Base-by-base conservation (phyloP, 1,139 yeast genomes). In the Taiozyma onychis region DNA sequence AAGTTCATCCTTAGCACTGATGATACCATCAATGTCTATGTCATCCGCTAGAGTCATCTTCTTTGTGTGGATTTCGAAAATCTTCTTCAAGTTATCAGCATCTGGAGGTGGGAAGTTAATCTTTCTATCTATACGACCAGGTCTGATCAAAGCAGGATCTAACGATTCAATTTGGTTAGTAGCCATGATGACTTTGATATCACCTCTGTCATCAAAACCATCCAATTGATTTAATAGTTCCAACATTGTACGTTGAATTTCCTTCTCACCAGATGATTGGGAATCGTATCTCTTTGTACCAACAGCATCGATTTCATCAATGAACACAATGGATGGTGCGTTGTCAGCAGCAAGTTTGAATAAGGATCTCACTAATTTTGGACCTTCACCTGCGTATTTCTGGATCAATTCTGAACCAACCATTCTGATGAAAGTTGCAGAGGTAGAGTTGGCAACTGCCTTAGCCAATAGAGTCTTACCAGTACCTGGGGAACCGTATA, bases 401-500 rank as follows among this genome's bases (percentile, higher is more conserved):
- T 93, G 99, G 66, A 95, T 91, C 66, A 95, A 79, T 70, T 95
- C 99, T 1, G 97, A 88, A 22, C 99, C 99, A 37, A 91, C 98
- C 66, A 95, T 90, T 70, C 99, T 83, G 65, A 95, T 76, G 64
- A 95, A 95, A 1, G 98, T 90, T 7, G 99, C 99, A 56, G 95
- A 85, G 1, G 99, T 93, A 65, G 91, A 97, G 69, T 93, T 93
- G 7, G 99, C 99, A 48, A 95, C 99, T 0, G 99, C 99, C 70
- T 93, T 95, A 21, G 98, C 99, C 61, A 95, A 76, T 57, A 95
- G 74, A 0, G 99, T 95, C 70, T 95, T 95, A 65, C 99, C 99
- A 1, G 99, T 95, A 69, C 99, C 99, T 35, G 99, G 99, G 0
- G 98, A 96, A 61, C 99, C 99, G 66, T 95, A 95, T 54, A 95